A percentile compares a stretch with the other conserved stretches of the same genome.
Conservation (phyloP, 2,329 filamentous ascomycete genomes). For the Talaromyces islandicus region DNA sequence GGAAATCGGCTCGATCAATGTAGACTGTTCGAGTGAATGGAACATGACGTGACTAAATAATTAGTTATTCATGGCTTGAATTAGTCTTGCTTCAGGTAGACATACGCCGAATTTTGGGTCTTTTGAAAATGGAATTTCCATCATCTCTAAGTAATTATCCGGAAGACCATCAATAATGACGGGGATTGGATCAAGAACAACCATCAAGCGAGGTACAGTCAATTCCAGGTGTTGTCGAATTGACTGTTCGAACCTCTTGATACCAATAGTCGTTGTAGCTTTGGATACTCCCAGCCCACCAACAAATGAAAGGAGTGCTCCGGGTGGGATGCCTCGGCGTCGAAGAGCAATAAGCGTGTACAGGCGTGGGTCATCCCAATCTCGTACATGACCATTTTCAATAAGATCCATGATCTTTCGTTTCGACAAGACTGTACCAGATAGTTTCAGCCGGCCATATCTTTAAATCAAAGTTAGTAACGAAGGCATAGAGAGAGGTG, state of each 20-base stretch:
- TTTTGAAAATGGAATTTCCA: constrained; percentile 73
- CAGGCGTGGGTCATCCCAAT: constrained; percentile 86
- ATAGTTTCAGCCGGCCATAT: constrained; percentile 66
- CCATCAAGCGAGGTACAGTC: constrained; percentile 81
- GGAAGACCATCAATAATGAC: constrained; percentile 75
- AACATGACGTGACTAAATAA: constrained; percentile 42
- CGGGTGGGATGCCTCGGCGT: constrained; percentile 78
- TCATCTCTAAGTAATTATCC: constrained; percentile 58
- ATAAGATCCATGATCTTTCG: constrained; percentile 76
- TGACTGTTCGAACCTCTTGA: constrained; percentile 74
- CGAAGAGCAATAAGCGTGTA: constrained; percentile 82
- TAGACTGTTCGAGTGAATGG: constrained; percentile 73
- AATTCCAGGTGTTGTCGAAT: constrained; percentile 82
- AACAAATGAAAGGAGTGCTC: constrained; percentile 82
- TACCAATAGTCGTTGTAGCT: constrained; percentile 70
- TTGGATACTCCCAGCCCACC: constrained; percentile 90
- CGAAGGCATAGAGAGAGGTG: not conserved
- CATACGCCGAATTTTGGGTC: constrained; percentile 49
- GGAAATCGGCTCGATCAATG: constrained; percentile 76
- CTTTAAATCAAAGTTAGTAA: constrained; percentile 13
- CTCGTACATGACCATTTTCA: constrained; percentile 68
- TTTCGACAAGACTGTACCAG: constrained; percentile 82
- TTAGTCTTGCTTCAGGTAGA: constrained; percentile 1
- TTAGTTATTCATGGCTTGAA: not conserved
- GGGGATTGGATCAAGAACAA: constrained; percentile 78